A percentile compares a stretch with the other conserved stretches of the same genome.
Conservation (phyloP, 148 eudicot species). For the Dianthus caryophyllus region DNA sequence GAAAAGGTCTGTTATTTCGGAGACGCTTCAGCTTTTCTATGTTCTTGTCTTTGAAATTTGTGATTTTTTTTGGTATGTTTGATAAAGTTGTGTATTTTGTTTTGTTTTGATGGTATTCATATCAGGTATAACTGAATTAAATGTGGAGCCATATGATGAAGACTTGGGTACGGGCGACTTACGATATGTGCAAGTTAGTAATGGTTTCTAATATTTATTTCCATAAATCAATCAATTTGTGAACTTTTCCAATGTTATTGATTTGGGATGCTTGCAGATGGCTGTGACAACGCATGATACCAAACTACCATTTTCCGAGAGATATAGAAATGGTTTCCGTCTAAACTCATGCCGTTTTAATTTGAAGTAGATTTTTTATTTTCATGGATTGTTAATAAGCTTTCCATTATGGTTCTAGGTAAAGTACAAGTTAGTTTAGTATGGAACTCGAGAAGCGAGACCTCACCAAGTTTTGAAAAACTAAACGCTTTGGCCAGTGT, state of each 20-base stretch:
- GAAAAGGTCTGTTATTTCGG: slow-evolving; percentile 38
- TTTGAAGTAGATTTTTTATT: not conserved
- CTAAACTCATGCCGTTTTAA: slow-evolving; percentile 12
- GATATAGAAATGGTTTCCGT: slow-evolving; percentile 73
- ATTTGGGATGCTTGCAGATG: slow-evolving; percentile 52
- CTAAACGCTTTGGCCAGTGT: slow-evolving; percentile 73
- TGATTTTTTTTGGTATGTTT: not conserved
- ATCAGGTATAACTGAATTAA: slow-evolving; percentile 61
- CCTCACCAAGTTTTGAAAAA: slow-evolving; percentile 53
- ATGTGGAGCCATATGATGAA: slow-evolving; percentile 85
- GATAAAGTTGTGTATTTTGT: not conserved
- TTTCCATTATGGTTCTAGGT: slow-evolving; percentile 35
- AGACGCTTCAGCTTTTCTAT: not conserved
- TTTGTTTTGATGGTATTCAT: not conserved
- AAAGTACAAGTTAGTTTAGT: slow-evolving; percentile 88
- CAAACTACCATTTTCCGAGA: slow-evolving; percentile 68
- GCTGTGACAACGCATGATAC: slow-evolving; percentile 88
- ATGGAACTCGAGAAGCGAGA: slow-evolving; percentile 91
- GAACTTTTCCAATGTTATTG: not conserved
- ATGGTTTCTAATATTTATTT: not conserved
- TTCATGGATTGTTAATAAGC: slow-evolving; percentile 10
- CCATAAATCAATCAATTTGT: not conserved
- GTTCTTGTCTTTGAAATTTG: not conserved
- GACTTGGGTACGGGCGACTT: slow-evolving; percentile 79
- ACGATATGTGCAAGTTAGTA: slow-evolving; percentile 82